Evolutionary conservation across 179 eudicot genomes (phyloP), one percentile per base, ranked within the genome.

Genomic region (Carnegiea gigantea): DNA sequence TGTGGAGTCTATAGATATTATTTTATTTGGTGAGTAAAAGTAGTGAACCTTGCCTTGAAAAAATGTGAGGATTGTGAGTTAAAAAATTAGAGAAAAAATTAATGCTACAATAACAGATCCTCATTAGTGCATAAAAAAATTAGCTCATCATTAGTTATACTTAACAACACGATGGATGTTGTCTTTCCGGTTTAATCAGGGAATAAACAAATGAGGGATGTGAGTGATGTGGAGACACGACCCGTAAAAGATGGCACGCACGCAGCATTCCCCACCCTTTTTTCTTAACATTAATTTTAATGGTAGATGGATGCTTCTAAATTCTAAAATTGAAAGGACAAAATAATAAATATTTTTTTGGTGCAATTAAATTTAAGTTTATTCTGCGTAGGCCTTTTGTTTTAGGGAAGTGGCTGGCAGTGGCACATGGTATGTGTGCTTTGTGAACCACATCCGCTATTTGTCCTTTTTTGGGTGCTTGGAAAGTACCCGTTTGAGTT

Each of bases 221-320:
- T 17, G 30, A 65, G 70, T 6, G 38, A 68, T 30, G 6, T 46
- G 15, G 73, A 70, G 73, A 70, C 44, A 70, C 71, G 71, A 67
- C 72, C 72, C 72, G 73, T 28, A 17, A 30, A 70, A 70, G 46
- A 70, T 70, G 44, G 73, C 46, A 70, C 43, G 73, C 73, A 68
- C 9, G 57, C 65, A 6, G 44, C 46, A 30, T 36, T 70, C 23
- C 17, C 46, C 73, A 1, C 28, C 23, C 7, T 17, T 6, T 5
- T 60, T 60, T 60, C 21, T 21, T 60, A 1, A 21, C 2, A 21
- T 21, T 20, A 60, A 60, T 21, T 60, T 1, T 65, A 65, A 65
- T 65, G 38, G 9, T 65, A 23, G 28, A 54, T 54, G 68, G 68
- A 23, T 4, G 68, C 68, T 62, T 62, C 12, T 62, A 62, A 62